Conservation (phyloP, 371 early-diverging fungal species). For the Zychaea mexicana region DNA sequence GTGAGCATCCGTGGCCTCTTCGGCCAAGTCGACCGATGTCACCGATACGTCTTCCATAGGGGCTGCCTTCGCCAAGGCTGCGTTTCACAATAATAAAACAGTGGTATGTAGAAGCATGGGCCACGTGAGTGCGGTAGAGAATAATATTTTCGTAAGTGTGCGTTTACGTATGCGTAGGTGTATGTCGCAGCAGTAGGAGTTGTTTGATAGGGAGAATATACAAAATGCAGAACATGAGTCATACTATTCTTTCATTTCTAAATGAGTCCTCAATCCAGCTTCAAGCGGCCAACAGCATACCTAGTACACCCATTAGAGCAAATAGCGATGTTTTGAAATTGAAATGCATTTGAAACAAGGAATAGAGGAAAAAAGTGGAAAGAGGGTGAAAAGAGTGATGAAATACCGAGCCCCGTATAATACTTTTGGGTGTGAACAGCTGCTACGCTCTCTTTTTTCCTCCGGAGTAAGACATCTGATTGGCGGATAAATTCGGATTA, state of each 20-base stretch:
- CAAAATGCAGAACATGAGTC: background rate
- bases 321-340: background rate
- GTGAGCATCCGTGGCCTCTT: slow-evolving; percentile 26
- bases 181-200: background rate
- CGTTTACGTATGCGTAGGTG: too few species aligned
- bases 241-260: too few species aligned
- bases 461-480: background rate
- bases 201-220: background rate
- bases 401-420: background rate
- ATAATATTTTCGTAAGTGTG: background rate
- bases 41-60: slow-evolving; percentile 50
- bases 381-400: background rate
- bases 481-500: background rate
- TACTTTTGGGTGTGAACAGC: background rate
- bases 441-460: background rate
- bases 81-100: background rate
- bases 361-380: background rate
- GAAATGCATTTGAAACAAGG: background rate
- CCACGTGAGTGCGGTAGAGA: background rate
- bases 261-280: background rate
- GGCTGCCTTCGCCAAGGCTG: slow-evolving; percentile 26
- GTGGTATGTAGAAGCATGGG: background rate
- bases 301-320: background rate
- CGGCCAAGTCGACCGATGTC: slow-evolving; percentile 46
- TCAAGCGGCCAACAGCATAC: background rate